Conservation (phyloP, 768 basidiomycete species). For the Polyporus arcularius region DNA sequence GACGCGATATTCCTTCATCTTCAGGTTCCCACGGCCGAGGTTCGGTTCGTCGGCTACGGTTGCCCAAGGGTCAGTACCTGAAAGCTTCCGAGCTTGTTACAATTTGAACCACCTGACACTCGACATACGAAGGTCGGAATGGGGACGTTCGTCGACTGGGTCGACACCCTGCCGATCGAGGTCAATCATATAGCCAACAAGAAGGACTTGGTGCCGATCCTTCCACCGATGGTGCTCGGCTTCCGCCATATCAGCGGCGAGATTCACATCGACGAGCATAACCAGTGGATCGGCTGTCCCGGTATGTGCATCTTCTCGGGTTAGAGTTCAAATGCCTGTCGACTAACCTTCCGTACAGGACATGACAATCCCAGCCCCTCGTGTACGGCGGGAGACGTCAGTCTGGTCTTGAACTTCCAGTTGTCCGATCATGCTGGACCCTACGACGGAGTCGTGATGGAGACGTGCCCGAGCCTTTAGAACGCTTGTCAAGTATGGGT, state of each 20-base stretch:
- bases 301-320: conserved; percentile 6
- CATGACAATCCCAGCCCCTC: conserved; percentile 56
- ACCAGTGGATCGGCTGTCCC: conserved; percentile 55
- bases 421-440: conserved; percentile 52
- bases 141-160: conserved; percentile 56
- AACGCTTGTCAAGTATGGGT: too few species aligned
- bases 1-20: conserved; percentile 54
- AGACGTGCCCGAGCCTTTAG: not conserved
- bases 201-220: conserved; percentile 39
- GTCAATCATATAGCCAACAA: conserved; percentile 58
- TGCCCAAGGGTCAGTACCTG: conserved; percentile 29
- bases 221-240: conserved; percentile 37
- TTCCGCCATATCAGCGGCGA: conserved; percentile 46
- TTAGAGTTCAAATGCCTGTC: not conserved
- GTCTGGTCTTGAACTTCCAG: conserved; percentile 43
- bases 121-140: conserved; percentile 47
- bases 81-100: too few species aligned
- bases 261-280: conserved; percentile 39
- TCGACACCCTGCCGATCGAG: conserved; percentile 42
- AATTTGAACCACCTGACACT: not conserved
- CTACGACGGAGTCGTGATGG: conserved; percentile 37
- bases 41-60: conserved; percentile 30
- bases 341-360: conserved; percentile 34
- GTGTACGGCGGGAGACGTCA: conserved; percentile 56
- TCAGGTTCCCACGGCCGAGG: conserved; percentile 40